A percentile compares a stretch with the other conserved stretches of the same genome.
These are phyloP conservation scores for Trematosphaeria pertusa DNA, from an alignment of 2,329 filamentous ascomycete species.

Conservation along the genomic window DNA sequence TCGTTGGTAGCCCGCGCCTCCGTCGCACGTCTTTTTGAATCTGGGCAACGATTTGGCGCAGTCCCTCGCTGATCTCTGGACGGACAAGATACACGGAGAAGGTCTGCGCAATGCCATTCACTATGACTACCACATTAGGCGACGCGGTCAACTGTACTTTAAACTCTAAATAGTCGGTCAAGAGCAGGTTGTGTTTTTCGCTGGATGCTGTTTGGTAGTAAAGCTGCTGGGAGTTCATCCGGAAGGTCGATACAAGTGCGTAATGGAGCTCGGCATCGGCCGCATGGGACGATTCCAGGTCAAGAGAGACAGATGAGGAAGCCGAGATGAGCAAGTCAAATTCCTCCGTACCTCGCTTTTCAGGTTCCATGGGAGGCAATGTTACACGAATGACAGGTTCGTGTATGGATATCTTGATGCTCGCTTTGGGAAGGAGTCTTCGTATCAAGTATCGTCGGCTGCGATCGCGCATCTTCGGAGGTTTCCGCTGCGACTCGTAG, in stretches of 20 bases:
- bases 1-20: constrained; percentile 49
- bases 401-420: constrained; percentile 93
- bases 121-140: constrained; percentile 83
- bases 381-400: constrained; percentile 93
- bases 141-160: constrained; percentile 85
- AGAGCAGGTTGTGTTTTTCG: constrained; percentile 82
- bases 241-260: constrained; percentile 79
- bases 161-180: constrained; percentile 86
- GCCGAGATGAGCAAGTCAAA: constrained; percentile 96
- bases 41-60: constrained; percentile 89
- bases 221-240: constrained; percentile 83
- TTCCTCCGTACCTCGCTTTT: constrained; percentile 70
- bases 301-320: constrained; percentile 89
- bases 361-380: constrained; percentile 74
- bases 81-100: constrained; percentile 90
- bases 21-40: constrained; percentile 62
- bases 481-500: constrained; percentile 32
- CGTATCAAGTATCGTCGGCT: constrained; percentile 74
- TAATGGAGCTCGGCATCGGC: constrained; percentile 85
- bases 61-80: constrained; percentile 88
- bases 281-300: constrained; percentile 95
- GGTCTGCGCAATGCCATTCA: constrained; percentile 80
- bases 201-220: constrained; percentile 93
- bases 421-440: constrained; percentile 90
- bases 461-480: constrained; percentile 32